A percentile compares a stretch with the other conserved stretches of the same genome.
phyloP scores from a whole-genome alignment of 106 monocot species.

The Dioscorea alata region DNA sequence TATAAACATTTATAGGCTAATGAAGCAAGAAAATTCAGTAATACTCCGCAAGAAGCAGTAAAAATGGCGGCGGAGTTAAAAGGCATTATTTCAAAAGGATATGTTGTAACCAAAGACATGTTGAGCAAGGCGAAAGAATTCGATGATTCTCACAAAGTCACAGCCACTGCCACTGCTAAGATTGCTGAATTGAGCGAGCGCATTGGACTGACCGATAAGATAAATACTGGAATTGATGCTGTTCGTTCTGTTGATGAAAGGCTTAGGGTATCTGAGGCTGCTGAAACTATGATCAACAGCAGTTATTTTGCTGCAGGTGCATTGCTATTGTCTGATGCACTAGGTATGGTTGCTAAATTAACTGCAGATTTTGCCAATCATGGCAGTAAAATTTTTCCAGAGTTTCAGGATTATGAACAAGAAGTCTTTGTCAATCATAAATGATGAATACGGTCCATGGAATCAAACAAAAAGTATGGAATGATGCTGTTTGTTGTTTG shows the following conservation, averaged over 20 bases:
- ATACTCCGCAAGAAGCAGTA: constrained; percentile 56
- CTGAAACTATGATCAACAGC: constrained; percentile 70
- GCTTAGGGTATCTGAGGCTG: constrained; percentile 49
- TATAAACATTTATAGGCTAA: constrained; percentile 15
- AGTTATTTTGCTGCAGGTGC: constrained; percentile 91
- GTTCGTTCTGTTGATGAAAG: constrained; percentile 50
- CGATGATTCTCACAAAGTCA: constrained; percentile 64
- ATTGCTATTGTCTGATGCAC: constrained; percentile 64
- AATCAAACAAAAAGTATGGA: no score
- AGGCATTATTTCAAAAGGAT: constrained; percentile 73
- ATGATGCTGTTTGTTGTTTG: no score
- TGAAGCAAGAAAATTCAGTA: constrained; percentile 21
- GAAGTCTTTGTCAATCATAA: no score
- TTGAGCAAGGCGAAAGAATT: constrained; percentile 60
- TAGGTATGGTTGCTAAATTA: constrained; percentile 51
- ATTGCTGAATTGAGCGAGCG: constrained; percentile 65
- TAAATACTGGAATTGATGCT: constrained; percentile 50
- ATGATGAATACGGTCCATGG: no score
- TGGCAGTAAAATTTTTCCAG: constrained; percentile 1
- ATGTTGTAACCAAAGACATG: constrained; percentile 63
- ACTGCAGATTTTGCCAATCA: constrained; percentile 54
- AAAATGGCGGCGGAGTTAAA: constrained; percentile 66
- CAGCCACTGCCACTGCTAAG: constrained; percentile 55
- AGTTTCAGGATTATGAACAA: no score
- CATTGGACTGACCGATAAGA: constrained; percentile 68